These are phyloP conservation scores for Didymella pinodella DNA, from an alignment of 2,329 filamentous ascomycete genomes.

Conservation along the genomic window DNA sequence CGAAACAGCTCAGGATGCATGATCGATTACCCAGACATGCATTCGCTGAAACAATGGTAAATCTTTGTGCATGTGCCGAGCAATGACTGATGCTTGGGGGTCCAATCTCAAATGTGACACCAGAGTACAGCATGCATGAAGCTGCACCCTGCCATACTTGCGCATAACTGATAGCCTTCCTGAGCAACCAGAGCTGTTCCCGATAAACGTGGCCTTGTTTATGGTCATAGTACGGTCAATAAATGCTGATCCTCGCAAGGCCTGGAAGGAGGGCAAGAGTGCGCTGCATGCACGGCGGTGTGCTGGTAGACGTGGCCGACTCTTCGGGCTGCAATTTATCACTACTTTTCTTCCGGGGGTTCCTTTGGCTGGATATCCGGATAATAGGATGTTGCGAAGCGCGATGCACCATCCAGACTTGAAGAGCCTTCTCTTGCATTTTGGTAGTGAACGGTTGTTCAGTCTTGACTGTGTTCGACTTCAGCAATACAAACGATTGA, in stretches of 20 bases:
- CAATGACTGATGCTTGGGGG: neutral
- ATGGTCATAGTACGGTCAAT: neutral
- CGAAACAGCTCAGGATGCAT: neutral
- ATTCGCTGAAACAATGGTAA: neutral
- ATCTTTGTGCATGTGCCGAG: neutral
- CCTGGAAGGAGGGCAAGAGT: neutral
- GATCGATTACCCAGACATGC: neutral
- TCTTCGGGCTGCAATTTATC: neutral
- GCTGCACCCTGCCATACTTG: neutral
- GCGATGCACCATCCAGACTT: neutral
- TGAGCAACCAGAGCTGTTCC: neutral
- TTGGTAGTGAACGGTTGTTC: neutral
- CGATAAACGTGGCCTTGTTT: neutral
- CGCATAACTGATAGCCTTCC: neutral
- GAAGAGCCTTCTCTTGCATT: neutral
- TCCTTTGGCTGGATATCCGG: neutral
- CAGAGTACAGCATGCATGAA: neutral
- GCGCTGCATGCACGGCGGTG: neutral
- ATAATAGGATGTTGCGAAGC: neutral
- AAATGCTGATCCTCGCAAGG: neutral
- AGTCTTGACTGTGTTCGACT: neutral
- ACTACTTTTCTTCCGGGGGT: neutral
- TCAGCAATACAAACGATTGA: neutral
- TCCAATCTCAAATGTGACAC: neutral
- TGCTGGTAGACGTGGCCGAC: neutral